Base-by-base conservation (phyloP, 192 early-diverging fungal genomes). In the Coemansia asiatica region DNA sequence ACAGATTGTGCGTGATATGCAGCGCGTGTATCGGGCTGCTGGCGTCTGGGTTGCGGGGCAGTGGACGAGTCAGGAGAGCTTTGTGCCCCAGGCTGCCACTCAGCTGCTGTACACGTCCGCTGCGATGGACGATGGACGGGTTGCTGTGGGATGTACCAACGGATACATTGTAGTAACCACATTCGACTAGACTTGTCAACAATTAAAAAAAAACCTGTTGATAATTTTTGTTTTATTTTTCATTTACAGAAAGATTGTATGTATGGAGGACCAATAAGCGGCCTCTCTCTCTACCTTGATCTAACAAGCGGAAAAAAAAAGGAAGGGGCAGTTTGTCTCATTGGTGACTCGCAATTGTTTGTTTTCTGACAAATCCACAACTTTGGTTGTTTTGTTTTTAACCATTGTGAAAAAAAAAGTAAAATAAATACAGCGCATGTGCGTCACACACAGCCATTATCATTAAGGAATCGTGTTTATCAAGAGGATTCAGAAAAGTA, bases 71-170 rank as follows among this genome's bases (percentile, higher is more conserved):
- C 0, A 23, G 25, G 51, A 26, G 4, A 33, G 18, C 9, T 15
- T 75, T 36, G 61, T 72, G 48, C 60, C 72, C 7, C 29, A 4
- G 33, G 66, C 63, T 0, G 66, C 48, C 12, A 25, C 23, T 12
- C 47, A 56, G 15, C 40, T 81, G 66, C 40, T 23, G 27, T 44
- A 49, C 10, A 33, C 40, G 27, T 4, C 63, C 6, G 44, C 69
- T 15, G 78, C 73, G 7, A 75, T 81, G 69, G 72, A 75, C 56
- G 78, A 81, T 54, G 35, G 58, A 1, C 58, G 63, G 15, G 48
- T 81, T 18, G 78, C 72, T 10, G 44, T 75, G 19, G 78, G 72
- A 4, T 81, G 78, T 56, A 19, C 53, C 31, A 81, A 81, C 63
- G 78, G 78, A 2, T 81, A 81, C 28, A 69, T 81, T 3, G 73